These are phyloP conservation scores for rapeseed (Brassica napus) DNA, from an alignment of 345 rosid genomes.

Conservation along the genomic window DNA sequence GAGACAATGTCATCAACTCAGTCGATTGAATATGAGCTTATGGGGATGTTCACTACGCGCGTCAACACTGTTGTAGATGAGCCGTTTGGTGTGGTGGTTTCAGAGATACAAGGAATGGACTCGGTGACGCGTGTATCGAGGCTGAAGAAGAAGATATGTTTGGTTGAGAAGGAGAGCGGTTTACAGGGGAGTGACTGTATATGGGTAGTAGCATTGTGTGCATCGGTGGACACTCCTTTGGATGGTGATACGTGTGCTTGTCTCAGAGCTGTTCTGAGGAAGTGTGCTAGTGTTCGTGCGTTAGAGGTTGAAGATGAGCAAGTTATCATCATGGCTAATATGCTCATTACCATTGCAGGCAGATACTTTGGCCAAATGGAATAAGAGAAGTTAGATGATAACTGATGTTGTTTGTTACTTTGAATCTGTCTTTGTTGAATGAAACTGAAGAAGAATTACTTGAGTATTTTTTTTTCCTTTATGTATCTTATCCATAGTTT, in stretches of 20 bases:
- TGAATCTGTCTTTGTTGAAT: background rate
- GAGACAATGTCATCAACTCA: slow-evolving; percentile 25
- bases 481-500: background rate
- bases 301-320: slow-evolving; percentile 66
- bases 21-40: slow-evolving; percentile 29
- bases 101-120: slow-evolving; percentile 63
- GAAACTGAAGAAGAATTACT: background rate
- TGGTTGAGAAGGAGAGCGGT: slow-evolving; percentile 43
- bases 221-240: slow-evolving; percentile 73
- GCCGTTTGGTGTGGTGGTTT: slow-evolving; percentile 32
- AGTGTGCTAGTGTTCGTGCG: slow-evolving; percentile 75
- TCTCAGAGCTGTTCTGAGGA: slow-evolving; percentile 65
- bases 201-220: slow-evolving; percentile 81
- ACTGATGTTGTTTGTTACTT: background rate
- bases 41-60: slow-evolving; percentile 36
- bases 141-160: slow-evolving; percentile 63
- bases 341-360: slow-evolving; percentile 74
- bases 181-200: slow-evolving; percentile 52
- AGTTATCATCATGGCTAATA: slow-evolving; percentile 57
- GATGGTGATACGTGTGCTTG: slow-evolving; percentile 70
- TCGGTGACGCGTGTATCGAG: slow-evolving; percentile 63
- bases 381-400: background rate
- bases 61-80: slow-evolving; percentile 24
- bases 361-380: slow-evolving; percentile 79
- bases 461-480: background rate